Conservation (phyloP, 139 green algal genomes). For the Closterium sp. region DNA sequence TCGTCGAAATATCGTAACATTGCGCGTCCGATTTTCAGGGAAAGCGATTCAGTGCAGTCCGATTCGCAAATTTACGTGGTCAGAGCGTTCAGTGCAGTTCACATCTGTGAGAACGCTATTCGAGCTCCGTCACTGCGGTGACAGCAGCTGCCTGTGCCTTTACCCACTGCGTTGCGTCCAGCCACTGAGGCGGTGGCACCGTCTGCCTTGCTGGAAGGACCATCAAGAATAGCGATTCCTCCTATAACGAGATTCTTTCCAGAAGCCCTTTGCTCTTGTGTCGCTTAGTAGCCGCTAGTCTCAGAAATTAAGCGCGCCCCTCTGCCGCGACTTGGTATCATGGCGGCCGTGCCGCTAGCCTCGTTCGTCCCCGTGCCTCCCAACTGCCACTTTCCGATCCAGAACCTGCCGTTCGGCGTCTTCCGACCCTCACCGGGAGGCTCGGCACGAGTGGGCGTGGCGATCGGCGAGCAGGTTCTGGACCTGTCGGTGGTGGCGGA, state of each 20-base stretch:
- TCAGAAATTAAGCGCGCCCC: not conserved
- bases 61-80: too few relatives aligned
- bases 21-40: not conserved
- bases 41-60: not conserved
- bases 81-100: too few relatives aligned
- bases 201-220: too few relatives aligned
- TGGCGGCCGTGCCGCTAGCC: not conserved
- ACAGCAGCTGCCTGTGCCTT: too few relatives aligned
- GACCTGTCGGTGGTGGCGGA: constrained; percentile 66
- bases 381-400: constrained; percentile 24
- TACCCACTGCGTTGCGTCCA: too few relatives aligned
- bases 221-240: too few relatives aligned
- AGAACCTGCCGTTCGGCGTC: constrained; percentile 76
- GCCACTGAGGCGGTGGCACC: too few relatives aligned
- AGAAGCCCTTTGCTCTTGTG: too few relatives aligned
- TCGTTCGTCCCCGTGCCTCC: constrained; percentile 4
- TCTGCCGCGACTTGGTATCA: not conserved
- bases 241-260: too few relatives aligned
- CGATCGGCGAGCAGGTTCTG: constrained; percentile 76
- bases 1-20: not conserved
- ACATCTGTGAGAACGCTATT: too few relatives aligned
- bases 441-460: constrained; percentile 59
- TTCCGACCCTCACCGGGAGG: constrained; percentile 52
- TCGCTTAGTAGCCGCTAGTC: not conserved
- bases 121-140: too few relatives aligned